Conservation (phyloP, 192 early-diverging fungal species). For the Chytriomyces hyalinus region DNA sequence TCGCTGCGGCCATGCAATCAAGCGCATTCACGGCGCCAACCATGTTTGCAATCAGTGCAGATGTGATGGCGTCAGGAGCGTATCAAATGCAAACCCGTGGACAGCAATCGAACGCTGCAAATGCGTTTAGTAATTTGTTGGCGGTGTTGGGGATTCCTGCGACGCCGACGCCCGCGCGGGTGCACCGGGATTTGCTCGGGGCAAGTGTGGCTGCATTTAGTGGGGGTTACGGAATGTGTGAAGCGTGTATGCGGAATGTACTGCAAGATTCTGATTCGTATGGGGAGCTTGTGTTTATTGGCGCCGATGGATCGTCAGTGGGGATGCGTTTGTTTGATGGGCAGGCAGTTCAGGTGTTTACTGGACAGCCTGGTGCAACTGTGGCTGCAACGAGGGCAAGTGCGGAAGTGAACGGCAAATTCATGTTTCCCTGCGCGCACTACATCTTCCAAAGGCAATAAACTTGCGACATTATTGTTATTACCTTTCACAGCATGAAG, state of each 20-base stretch:
- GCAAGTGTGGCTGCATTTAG: constrained; percentile 16
- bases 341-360: background rate
- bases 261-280: constrained; percentile 19
- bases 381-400: background rate
- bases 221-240: constrained; percentile 26
- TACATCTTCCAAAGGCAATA: background rate
- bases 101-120: background rate
- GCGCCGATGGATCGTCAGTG: constrained; percentile 11
- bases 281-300: constrained; percentile 29
- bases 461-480: too few relatives aligned
- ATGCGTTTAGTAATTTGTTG: constrained; percentile 23
- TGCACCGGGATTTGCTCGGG: constrained; percentile 27
- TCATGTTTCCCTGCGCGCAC: constrained; percentile 4
- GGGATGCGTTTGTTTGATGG: background rate
- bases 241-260: constrained; percentile 13
- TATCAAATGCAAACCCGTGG: constrained; percentile 22
- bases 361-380: too few relatives aligned
- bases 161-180: constrained; percentile 15
- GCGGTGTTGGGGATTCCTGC: constrained; percentile 17
- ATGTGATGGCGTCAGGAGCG: constrained; percentile 36
- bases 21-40: constrained; percentile 20
- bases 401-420: background rate
- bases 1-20: constrained; percentile 22
- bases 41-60: constrained; percentile 30
- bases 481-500: too few relatives aligned